Base-by-base conservation (phyloP, 805 yeast species). In the Pichia sporocuriosa region DNA sequence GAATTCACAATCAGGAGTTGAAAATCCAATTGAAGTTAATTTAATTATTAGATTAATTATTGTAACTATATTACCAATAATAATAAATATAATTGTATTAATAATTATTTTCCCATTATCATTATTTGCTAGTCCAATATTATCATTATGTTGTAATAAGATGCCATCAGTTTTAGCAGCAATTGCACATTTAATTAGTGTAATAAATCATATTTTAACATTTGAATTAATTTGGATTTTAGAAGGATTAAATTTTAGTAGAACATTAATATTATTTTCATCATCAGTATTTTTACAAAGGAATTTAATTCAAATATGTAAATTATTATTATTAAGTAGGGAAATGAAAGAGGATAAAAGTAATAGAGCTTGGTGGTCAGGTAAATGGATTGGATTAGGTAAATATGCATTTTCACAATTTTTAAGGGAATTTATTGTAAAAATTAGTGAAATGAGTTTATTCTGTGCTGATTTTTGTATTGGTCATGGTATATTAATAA, bases 1-100 rank as follows among this genome's bases (percentile, higher is more conserved):
- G 54, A 89, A 88, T 61, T 71, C 96, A 1, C 96, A 87, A 65
- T 85, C 81, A 26, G 96, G 96, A 24, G 95, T 87, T 1, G 47
- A 52, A 36, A 52, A 62, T 39, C 64, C 73, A n/a, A 48, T 62
- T 43, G 67, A 72, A 3, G 71, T 77, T 7, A 76, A 80, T 57
- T 74, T 90, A 0, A 55, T 84, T 0, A 48, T 82, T 11, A 69
- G 97, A 43, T 59, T 90, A 24, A 55, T 72, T 3, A 62, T 87
- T 13, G 60, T 80, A 4, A 64, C 72, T 0, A 38, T 73, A 27
- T 49, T 68, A 1, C 87, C 89, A 1, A 60, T 79, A 15, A 21
- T 68, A 1, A 45, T 72, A 34, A 70, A 71, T 49, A 38, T 53
- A 4, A 32, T 61, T 1, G 45, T 67, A 1, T 52, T 72, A 32